Percentiles rank a stretch among this genome's conserved stretches.
These are phyloP conservation scores for Aspergillus fumigatiaffinis DNA, from an alignment of 2,329 filamentous ascomycete species.

Conservation along the genomic window DNA sequence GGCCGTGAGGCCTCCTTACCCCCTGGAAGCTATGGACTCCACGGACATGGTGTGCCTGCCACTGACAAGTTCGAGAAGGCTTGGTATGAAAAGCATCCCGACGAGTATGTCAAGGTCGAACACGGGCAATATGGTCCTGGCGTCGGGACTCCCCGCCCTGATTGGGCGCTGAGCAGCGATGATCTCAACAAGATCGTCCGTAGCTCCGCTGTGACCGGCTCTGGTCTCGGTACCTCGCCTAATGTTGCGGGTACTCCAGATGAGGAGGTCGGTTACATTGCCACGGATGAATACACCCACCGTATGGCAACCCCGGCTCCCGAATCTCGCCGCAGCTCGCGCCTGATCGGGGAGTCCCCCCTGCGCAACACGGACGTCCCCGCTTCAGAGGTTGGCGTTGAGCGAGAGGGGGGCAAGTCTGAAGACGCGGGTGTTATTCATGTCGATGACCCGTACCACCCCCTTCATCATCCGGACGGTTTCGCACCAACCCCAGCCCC, in stretches of 20 bases:
- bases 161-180: constrained; percentile 83
- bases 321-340: constrained; percentile 39
- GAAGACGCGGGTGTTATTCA: constrained; percentile 58
- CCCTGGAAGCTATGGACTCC: constrained; percentile 87
- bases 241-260: constrained; percentile 71
- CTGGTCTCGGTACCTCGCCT: constrained; percentile 55
- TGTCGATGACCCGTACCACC: constrained; percentile 62
- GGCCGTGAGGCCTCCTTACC: constrained; percentile 67
- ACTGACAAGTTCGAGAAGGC: constrained; percentile 83
- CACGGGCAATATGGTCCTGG: constrained; percentile 60
- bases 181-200: constrained; percentile 87
- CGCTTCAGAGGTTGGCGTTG: constrained; percentile 34
- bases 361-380: constrained; percentile 49
- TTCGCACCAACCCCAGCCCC: constrained; percentile 48
- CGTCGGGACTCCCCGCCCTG: constrained; percentile 57
- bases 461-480: constrained; percentile 43
- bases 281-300: constrained; percentile 76
- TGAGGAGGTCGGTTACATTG: constrained; percentile 86
- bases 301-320: constrained; percentile 66
- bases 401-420: constrained; percentile 6
- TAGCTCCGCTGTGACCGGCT: constrained; percentile 55
- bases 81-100: constrained; percentile 90
- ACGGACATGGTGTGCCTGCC: constrained; percentile 74
- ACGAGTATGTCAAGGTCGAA: constrained; percentile 70
- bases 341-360: constrained; percentile 49